Conservation (phyloP, 2,329 filamentous ascomycete genomes). For the Capronia coronata region DNA sequence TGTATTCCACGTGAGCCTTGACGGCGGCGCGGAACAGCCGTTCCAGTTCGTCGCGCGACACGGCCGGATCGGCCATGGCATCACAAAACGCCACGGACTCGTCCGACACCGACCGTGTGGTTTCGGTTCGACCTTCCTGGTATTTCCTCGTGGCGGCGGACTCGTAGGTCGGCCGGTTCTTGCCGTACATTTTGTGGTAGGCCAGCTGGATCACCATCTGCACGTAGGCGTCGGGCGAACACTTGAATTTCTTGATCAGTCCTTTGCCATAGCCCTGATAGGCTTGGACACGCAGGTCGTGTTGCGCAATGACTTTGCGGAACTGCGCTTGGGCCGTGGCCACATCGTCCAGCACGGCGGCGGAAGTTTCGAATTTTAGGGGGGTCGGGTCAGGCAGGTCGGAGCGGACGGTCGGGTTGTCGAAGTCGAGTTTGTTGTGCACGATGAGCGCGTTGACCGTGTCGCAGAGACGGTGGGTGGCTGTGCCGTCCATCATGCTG, state of each 20-base stretch:
- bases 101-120: conserved; percentile 85
- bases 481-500: conserved; percentile 99
- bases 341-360: conserved; percentile 69
- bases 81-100: conserved; percentile 86
- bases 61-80: conserved; percentile 66
- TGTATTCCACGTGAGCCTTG: conserved; percentile 81
- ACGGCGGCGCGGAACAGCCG: conserved; percentile 77
- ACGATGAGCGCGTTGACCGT: conserved; percentile 88
- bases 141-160: conserved; percentile 91
- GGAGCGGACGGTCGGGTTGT: conserved; percentile 68
- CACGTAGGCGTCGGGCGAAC: conserved; percentile 92
- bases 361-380: conserved; percentile 70
- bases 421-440: conserved; percentile 88
- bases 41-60: conserved; percentile 59
- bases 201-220: conserved; percentile 98
- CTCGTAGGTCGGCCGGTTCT: conserved; percentile 95
- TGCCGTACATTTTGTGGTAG: conserved; percentile 98
- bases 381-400: conserved; percentile 73
- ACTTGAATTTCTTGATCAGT: conserved; percentile 99
- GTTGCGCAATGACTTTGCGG: conserved; percentile 69
- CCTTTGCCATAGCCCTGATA: conserved; percentile 98
- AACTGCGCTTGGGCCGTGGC: conserved; percentile 74
- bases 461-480: conserved; percentile 93
- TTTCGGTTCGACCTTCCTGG: conserved; percentile 94
- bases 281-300: conserved; percentile 87